A percentile compares a stretch with the other conserved stretches of the same genome.
These are phyloP conservation scores for Pyricularia sp. DNA, from an alignment of 2,329 filamentous ascomycete species.

Conservation along the genomic window DNA sequence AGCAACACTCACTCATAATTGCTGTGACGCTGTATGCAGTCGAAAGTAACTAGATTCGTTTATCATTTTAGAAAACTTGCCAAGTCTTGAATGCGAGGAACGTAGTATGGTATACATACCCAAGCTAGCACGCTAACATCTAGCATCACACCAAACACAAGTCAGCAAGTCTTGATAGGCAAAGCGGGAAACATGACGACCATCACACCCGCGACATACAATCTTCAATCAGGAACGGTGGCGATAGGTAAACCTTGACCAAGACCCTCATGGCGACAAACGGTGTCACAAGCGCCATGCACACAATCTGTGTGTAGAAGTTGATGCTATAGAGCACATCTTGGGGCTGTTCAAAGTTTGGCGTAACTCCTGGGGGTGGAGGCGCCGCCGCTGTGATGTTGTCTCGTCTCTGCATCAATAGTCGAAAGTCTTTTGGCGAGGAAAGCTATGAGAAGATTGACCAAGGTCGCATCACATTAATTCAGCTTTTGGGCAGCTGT, in stretches of 20 bases:
- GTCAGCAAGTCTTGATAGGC: neutral
- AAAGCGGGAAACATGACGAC: neutral
- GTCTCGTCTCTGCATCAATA: neutral
- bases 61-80: neutral
- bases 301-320: neutral
- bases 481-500: no score
- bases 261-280: neutral
- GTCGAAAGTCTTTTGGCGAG: neutral
- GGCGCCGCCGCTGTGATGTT: neutral
- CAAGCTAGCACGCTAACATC: neutral
- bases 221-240: neutral
- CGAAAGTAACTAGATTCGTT: neutral
- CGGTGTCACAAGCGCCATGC: neutral
- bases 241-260: slow-evolving; percentile 1
- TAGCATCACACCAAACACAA: neutral
- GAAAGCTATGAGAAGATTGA: neutral
- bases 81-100: neutral
- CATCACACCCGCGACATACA: neutral
- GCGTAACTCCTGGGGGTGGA: slow-evolving; percentile 1
- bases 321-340: slow-evolving; percentile 4
- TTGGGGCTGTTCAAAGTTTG: slow-evolving; percentile 1
- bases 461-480: no score
- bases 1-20: neutral
- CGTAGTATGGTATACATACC: neutral
- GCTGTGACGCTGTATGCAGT: neutral